Conservation (phyloP, 108 stramenopile genomes). For the Skeletonema menzelii region DNA sequence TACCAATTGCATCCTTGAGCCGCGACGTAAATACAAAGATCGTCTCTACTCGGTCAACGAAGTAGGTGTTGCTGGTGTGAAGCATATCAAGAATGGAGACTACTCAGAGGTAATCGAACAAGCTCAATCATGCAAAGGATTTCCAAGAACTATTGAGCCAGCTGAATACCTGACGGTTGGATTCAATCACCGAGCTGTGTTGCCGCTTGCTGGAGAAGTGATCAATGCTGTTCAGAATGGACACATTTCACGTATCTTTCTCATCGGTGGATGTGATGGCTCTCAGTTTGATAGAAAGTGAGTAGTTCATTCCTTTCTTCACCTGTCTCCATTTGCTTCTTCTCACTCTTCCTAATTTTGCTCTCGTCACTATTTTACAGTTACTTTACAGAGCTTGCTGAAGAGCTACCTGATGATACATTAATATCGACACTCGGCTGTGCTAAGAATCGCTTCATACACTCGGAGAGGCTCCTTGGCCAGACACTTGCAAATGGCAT, state of each 20-base stretch:
- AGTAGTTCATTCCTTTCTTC: background rate
- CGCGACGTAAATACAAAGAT: slow-evolving; percentile 70
- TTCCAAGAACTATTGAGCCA: slow-evolving; percentile 60
- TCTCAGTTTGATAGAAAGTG: slow-evolving; percentile 71
- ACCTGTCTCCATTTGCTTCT: background rate
- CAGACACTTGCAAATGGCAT: slow-evolving; percentile 66
- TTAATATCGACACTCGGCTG: slow-evolving; percentile 82
- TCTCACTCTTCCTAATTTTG: background rate
- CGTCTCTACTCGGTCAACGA: slow-evolving; percentile 78
- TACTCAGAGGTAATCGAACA: slow-evolving; percentile 73
- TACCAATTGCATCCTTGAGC: slow-evolving; percentile 80
- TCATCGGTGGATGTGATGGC: slow-evolving; percentile 89
- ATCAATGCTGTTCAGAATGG: slow-evolving; percentile 71
- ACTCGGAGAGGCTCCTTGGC: slow-evolving; percentile 51
- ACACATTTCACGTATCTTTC: slow-evolving; percentile 66
- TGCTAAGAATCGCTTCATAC: slow-evolving; percentile 80
- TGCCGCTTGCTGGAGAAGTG: slow-evolving; percentile 71
- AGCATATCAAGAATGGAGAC: slow-evolving; percentile 69
- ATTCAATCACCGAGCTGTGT: slow-evolving; percentile 80
- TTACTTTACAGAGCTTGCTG: slow-evolving; percentile 80
- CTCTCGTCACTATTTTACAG: slow-evolving; percentile 1
- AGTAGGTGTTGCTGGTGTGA: slow-evolving; percentile 71
- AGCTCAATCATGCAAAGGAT: slow-evolving; percentile 69
- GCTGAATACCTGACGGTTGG: slow-evolving; percentile 67
- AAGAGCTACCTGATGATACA: slow-evolving; percentile 69